phyloP scores from a whole-genome alignment of 2,329 filamentous ascomycete genomes.

The Knufia fluminis region DNA sequence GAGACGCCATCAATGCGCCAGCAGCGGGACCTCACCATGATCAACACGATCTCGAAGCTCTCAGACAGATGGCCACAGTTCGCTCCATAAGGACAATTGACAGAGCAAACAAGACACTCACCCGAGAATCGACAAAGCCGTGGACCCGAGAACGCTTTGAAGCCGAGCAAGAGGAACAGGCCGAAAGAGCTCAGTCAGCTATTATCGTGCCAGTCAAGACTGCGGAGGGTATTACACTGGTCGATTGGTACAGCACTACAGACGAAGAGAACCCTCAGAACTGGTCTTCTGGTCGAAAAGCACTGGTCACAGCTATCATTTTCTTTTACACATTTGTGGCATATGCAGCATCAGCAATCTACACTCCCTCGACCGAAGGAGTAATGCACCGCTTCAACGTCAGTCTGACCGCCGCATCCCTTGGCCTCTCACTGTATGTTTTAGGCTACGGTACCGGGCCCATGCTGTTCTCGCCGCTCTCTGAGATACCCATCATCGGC shows the following conservation, averaged over 20 bases:
- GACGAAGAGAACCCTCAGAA: conserved; percentile 45
- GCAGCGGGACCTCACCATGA: not conserved
- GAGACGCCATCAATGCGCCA: conserved; percentile 4
- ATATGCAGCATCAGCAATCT: conserved; percentile 30
- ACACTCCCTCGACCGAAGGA: conserved; percentile 24
- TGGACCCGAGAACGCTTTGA: conserved; percentile 26
- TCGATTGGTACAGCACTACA: conserved; percentile 40
- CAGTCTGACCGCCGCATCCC: conserved; percentile 23
- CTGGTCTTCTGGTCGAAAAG: conserved; percentile 27
- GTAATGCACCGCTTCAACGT: conserved; percentile 26
- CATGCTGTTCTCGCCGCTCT: conserved; percentile 53
- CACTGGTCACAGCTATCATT: conserved; percentile 21
- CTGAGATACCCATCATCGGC: conserved; percentile 58
- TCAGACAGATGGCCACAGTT: conserved; percentile 10
- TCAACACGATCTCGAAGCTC: not conserved
- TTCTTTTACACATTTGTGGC: conserved; percentile 31
- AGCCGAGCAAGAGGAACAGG: conserved; percentile 24
- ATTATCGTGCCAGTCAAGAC: conserved; percentile 28
- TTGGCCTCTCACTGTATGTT: conserved; percentile 30
- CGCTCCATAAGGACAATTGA: conserved; percentile 13
- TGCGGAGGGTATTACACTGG: conserved; percentile 29
- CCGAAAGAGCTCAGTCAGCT: conserved; percentile 25
- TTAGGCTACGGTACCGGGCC: conserved; percentile 42
- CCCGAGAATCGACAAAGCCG: conserved; percentile 21
- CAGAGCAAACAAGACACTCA: conserved; percentile 19